These are phyloP conservation scores for Paraconiothyrium sp. DNA, from an alignment of 2,329 filamentous ascomycete genomes.

Conservation along the genomic window DNA sequence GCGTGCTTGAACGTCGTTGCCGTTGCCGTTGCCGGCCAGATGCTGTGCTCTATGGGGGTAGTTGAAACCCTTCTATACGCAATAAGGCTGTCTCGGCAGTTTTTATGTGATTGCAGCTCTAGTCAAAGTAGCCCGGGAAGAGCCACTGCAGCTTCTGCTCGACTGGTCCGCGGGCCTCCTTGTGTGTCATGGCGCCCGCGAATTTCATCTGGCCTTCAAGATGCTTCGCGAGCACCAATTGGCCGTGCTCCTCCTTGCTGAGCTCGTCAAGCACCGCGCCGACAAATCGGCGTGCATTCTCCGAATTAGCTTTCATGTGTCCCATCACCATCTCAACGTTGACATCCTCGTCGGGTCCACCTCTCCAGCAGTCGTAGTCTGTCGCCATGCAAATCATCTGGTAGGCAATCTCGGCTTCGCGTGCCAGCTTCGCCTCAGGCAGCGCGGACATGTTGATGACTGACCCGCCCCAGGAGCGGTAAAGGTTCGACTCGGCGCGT, in stretches of 20 bases:
- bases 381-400: slow-evolving; percentile 99
- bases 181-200: slow-evolving; percentile 84
- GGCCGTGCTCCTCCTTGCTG: slow-evolving; percentile 76
- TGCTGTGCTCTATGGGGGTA: neutral
- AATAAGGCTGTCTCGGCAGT: neutral
- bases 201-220: slow-evolving; percentile 79
- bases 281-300: slow-evolving; percentile 86
- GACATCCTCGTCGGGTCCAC: slow-evolving; percentile 75
- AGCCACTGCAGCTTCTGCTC: slow-evolving; percentile 84
- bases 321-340: slow-evolving; percentile 97
- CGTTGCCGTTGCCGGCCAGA: slow-evolving; percentile 2
- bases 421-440: slow-evolving; percentile 94
- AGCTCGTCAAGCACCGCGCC: slow-evolving; percentile 88
- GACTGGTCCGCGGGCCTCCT: slow-evolving; percentile 77
- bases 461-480: slow-evolving; percentile 90
- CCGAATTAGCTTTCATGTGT: slow-evolving; percentile 92
- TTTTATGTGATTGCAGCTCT: neutral
- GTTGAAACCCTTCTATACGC: neutral
- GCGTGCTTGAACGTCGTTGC: neutral
- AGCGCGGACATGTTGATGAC: slow-evolving; percentile 99
- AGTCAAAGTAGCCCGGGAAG: slow-evolving; percentile 81
- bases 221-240: slow-evolving; percentile 82
- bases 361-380: slow-evolving; percentile 99
- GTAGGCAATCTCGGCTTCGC: slow-evolving; percentile 95
- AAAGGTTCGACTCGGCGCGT: slow-evolving; percentile 93